These are phyloP conservation scores for Tillandsia fasciculata DNA, from an alignment of 176 grass and related monocot species.

Conservation along the genomic window DNA sequence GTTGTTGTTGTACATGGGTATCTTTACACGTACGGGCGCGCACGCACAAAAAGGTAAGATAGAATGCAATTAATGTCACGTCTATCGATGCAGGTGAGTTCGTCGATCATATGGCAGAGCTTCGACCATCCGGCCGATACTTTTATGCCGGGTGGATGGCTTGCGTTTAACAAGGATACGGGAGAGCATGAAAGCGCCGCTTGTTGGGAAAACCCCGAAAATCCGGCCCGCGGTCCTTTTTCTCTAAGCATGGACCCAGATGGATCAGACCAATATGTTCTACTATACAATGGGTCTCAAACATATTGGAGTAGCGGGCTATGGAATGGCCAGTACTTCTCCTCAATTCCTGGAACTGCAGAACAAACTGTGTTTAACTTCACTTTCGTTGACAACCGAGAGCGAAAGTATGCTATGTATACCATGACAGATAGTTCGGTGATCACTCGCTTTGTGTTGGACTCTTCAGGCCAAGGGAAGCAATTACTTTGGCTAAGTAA, in stretches of 20 bases:
- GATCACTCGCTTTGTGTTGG: constrained; percentile 31
- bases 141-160: constrained; percentile 32
- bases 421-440: constrained; percentile 14
- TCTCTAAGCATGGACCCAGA: constrained; percentile 23
- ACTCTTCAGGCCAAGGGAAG: constrained; percentile 29
- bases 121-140: constrained; percentile 53
- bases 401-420: constrained; percentile 18
- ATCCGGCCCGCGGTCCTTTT: constrained; percentile 33
- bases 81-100: neutral
- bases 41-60: no score
- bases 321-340: constrained; percentile 28
- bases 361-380: constrained; percentile 13
- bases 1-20: no score
- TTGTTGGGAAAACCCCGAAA: constrained; percentile 35
- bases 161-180: constrained; percentile 40
- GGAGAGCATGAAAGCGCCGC: constrained; percentile 29
- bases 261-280: constrained; percentile 26
- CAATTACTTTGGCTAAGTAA: constrained; percentile 23
- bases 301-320: constrained; percentile 32
- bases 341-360: constrained; percentile 16
- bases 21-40: no score
- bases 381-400: constrained; percentile 25
- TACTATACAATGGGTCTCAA: constrained; percentile 33
- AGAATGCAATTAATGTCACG: no score
- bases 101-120: constrained; percentile 44